Percentiles rank a stretch among this genome's conserved stretches.
These are phyloP conservation scores for Cardamine resedifolia DNA, from an alignment of 345 rosid genomes.

Conservation along the genomic window DNA sequence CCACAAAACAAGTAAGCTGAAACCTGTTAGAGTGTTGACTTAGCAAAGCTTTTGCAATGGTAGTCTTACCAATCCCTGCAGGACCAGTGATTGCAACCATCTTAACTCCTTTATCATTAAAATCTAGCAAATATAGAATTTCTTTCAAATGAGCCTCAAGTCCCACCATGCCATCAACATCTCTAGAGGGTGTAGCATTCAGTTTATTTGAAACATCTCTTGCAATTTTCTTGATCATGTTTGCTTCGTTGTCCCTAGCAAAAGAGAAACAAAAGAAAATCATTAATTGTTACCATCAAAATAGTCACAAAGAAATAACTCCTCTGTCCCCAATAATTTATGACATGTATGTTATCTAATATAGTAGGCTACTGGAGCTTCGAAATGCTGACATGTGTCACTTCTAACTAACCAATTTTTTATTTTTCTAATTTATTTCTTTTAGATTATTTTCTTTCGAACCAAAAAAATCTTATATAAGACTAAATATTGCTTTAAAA, in stretches of 20 bases:
- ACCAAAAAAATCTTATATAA: too few relatives aligned
- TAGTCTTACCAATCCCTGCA: not conserved
- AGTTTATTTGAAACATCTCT: not conserved
- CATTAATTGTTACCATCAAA: not conserved
- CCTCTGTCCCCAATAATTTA: too few relatives aligned
- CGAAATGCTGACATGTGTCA: too few relatives aligned
- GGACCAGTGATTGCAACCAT: not conserved
- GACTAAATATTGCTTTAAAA: too few relatives aligned
- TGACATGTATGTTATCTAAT: too few relatives aligned
- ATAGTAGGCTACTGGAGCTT: too few relatives aligned
- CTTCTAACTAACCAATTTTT: too few relatives aligned
- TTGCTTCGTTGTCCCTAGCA: not conserved
- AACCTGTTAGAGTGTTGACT: not conserved
- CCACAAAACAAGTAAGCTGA: conserved; percentile 5
- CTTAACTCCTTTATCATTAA: not conserved
- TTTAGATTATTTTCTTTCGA: too few relatives aligned
- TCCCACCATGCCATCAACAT: not conserved
- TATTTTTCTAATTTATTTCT: too few relatives aligned
- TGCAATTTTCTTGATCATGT: not conserved
- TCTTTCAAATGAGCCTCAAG: not conserved
- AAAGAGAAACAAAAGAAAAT: too few relatives aligned
- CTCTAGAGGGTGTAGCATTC: not conserved
- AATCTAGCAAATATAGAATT: too few relatives aligned
- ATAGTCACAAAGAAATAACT: not conserved
- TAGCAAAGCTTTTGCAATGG: not conserved